Evolutionary conservation across 2,329 filamentous ascomycete species (phyloP).

Genomic region (Cercospora janseana): DNA sequence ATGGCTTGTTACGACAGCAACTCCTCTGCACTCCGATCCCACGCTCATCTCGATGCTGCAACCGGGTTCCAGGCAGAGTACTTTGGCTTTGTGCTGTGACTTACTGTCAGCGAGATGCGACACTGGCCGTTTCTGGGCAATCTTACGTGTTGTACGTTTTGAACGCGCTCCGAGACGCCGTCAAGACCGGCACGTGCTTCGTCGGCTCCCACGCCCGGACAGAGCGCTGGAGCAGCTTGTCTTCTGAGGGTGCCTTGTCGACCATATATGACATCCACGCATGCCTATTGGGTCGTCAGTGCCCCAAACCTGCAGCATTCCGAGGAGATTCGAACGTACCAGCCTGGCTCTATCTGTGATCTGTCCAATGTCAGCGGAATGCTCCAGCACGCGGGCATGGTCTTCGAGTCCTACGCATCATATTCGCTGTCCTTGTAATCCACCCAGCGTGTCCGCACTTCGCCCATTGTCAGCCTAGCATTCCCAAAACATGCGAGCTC

Average conservation of each 20-base stretch:
- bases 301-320: background rate
- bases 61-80: slow-evolving; percentile 50
- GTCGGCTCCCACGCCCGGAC: slow-evolving; percentile 73
- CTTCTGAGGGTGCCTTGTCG: slow-evolving; percentile 77
- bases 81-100: slow-evolving; percentile 49
- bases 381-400: background rate
- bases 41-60: slow-evolving; percentile 41
- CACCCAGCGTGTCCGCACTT: slow-evolving; percentile 94
- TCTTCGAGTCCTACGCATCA: slow-evolving; percentile 59
- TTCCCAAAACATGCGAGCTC: background rate
- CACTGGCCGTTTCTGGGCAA: slow-evolving; percentile 32
- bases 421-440: slow-evolving; percentile 89
- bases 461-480: slow-evolving; percentile 8
- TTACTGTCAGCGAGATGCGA: slow-evolving; percentile 8
- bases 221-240: slow-evolving; percentile 67
- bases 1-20: slow-evolving; percentile 11
- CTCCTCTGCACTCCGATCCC: background rate
- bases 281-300: slow-evolving; percentile 58
- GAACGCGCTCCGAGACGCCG: slow-evolving; percentile 73
- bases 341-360: slow-evolving; percentile 87
- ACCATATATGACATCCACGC: slow-evolving; percentile 95
- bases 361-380: slow-evolving; percentile 50
- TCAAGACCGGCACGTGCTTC: slow-evolving; percentile 72
- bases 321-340: slow-evolving; percentile 46
- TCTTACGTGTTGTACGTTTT: slow-evolving; percentile 95